Conservation (phyloP, 2,329 filamentous ascomycete species). For the Tolypocladium guangdongense region DNA sequence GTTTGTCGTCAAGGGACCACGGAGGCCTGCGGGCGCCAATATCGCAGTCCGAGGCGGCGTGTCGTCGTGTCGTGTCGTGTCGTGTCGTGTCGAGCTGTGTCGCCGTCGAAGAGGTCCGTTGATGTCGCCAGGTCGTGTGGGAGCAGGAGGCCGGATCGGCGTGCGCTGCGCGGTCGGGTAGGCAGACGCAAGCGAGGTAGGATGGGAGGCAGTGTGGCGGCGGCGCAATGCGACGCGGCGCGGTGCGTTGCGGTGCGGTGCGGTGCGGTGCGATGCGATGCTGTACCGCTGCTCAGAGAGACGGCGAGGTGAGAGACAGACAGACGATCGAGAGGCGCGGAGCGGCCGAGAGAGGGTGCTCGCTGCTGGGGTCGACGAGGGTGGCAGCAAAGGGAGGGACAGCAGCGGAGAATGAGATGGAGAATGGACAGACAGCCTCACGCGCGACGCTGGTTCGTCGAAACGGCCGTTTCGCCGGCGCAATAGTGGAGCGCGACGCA, state of each 20-base stretch:
- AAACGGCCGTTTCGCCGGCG: conserved; percentile 46
- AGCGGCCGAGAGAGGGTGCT: neutral
- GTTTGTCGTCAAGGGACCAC: too few species aligned
- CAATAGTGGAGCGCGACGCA: conserved; percentile 39
- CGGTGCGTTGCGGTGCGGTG: neutral
- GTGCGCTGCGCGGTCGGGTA: neutral
- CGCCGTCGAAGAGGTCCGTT: neutral
- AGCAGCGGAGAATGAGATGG: conserved; percentile 10
- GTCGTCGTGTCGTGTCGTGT: neutral
- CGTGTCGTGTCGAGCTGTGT: neutral
- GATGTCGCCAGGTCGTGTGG: neutral
- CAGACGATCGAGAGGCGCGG: neutral
- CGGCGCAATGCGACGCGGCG: neutral
- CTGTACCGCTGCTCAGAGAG: neutral
- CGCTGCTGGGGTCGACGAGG: too few species aligned
- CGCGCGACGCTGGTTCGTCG: conserved; percentile 22
- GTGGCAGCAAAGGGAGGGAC: conserved; percentile 11
- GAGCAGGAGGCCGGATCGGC: neutral
- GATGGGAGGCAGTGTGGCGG: neutral
- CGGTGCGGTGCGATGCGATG: neutral
- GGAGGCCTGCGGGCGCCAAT: neutral
- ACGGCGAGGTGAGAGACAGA: conserved; percentile 1
- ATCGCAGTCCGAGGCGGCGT: too few species aligned
- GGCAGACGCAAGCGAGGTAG: neutral
- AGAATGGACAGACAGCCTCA: conserved; percentile 2